Evolutionary conservation across 768 basidiomycete genomes (phyloP).

Genomic region (Kondoa malvinella): DNA sequence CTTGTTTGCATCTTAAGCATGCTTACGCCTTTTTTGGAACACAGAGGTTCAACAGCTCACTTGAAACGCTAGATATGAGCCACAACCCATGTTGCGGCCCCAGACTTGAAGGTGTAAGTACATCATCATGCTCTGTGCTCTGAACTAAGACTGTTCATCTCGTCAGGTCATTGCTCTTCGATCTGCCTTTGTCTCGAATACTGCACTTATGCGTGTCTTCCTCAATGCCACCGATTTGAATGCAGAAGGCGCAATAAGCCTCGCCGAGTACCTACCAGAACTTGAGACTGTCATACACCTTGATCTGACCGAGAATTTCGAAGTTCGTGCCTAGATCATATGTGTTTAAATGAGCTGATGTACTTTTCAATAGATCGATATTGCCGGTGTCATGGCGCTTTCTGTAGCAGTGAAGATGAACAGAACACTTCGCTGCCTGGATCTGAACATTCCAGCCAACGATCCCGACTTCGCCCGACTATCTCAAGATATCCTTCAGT

Average conservation of each 20-base stretch:
- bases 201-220: conserved; percentile 77
- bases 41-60: conserved; percentile 81
- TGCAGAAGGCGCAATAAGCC: conserved; percentile 72
- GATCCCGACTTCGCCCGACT: conserved; percentile 39
- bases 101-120: conserved; percentile 66
- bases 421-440: conserved; percentile 71
- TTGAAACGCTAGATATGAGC: conserved; percentile 86
- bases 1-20: not conserved
- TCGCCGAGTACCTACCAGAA: conserved; percentile 93
- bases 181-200: conserved; percentile 81
- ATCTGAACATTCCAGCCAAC: conserved; percentile 61
- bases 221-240: conserved; percentile 64
- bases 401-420: conserved; percentile 67
- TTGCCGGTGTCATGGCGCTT: conserved; percentile 85
- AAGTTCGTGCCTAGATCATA: not conserved
- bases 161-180: conserved; percentile 47
- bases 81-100: conserved; percentile 88
- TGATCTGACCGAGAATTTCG: conserved; percentile 37
- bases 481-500: conserved; percentile 73
- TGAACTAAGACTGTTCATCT: not conserved
- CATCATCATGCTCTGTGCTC: not conserved
- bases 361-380: conserved; percentile 56
- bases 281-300: conserved; percentile 71
- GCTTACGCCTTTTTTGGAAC: no score
- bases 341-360: conserved; percentile 34